Evolutionary conservation across 1,139 yeast species (phyloP).

Genomic region (Taphrina wiesneri): DNA sequence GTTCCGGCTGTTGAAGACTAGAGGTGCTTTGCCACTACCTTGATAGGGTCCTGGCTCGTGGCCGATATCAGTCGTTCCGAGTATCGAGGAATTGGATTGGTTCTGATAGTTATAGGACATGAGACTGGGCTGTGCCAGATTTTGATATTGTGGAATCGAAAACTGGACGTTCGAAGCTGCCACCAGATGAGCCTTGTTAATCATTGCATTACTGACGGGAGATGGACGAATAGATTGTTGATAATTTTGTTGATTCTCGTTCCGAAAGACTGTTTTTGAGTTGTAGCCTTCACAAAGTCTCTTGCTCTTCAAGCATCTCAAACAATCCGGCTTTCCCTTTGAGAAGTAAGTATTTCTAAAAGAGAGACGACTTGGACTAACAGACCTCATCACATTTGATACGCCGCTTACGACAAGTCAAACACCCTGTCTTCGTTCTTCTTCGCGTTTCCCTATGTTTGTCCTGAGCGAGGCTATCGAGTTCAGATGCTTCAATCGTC

Average conservation of each 20-base stretch:
- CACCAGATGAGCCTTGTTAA: background rate
- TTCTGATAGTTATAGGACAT: background rate
- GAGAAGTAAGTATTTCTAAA: background rate
- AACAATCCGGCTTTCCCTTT: constrained; percentile 41
- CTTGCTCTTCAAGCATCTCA: constrained; percentile 41
- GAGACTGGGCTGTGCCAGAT: background rate
- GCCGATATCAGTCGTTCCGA: background rate
- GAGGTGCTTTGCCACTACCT: background rate
- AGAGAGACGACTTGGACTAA: background rate
- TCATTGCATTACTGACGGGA: background rate
- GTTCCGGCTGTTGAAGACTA: constrained; percentile 7
- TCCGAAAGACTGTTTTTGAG: constrained; percentile 33
- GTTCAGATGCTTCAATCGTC: background rate
- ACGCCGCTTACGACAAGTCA: constrained; percentile 43
- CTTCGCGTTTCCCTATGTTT: constrained; percentile 38
- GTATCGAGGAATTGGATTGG: background rate
- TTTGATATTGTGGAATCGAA: constrained; percentile 24
- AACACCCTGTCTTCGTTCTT: constrained; percentile 43
- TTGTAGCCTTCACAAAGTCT: constrained; percentile 41
- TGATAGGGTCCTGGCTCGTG: background rate
- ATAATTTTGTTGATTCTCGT: constrained; percentile 22
- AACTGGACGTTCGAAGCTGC: constrained; percentile 1
- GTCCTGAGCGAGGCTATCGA: background rate
- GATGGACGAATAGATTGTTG: constrained; percentile 28
- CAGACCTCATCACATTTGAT: constrained; percentile 42